These are phyloP conservation scores for Monosporozyma siamensis DNA, from an alignment of 805 yeast species.

Conservation along the genomic window DNA sequence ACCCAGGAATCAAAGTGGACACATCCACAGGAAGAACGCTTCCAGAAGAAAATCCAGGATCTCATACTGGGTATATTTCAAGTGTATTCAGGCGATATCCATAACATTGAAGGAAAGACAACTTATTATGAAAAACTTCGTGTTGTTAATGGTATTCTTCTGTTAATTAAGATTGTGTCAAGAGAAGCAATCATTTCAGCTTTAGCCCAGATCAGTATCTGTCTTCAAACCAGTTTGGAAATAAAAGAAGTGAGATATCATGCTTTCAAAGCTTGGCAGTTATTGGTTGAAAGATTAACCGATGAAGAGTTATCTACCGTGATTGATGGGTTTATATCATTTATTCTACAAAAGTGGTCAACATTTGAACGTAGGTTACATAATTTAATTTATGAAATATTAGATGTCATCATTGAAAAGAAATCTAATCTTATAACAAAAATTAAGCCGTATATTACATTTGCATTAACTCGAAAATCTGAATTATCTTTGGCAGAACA, in stretches of 20 bases:
- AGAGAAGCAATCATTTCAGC: constrained; percentile 53
- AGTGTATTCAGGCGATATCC: constrained; percentile 67
- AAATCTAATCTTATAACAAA: constrained; percentile 13
- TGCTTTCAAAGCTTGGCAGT: constrained; percentile 61
- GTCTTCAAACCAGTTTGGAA: constrained; percentile 72
- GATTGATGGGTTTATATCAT: constrained; percentile 64
- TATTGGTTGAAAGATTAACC: constrained; percentile 47
- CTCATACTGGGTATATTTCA: constrained; percentile 69
- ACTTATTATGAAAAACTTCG: constrained; percentile 64
- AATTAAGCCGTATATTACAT: constrained; percentile 41
- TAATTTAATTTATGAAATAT: constrained; percentile 41
- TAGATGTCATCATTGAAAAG: constrained; percentile 29
- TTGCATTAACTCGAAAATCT: constrained; percentile 58
- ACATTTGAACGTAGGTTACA: constrained; percentile 42
- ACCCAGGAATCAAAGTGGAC: constrained; percentile 23
- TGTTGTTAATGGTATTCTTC: constrained; percentile 65
- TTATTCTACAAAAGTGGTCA: constrained; percentile 60
- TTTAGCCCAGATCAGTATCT: constrained; percentile 76
- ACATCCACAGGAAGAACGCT: constrained; percentile 21
- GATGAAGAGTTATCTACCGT: constrained; percentile 52
- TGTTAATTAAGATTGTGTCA: constrained; percentile 44
- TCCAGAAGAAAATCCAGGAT: constrained; percentile 40
- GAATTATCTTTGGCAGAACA: constrained; percentile 43
- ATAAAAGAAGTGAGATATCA: constrained; percentile 47
- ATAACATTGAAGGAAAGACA: constrained; percentile 60